Conservation (phyloP, 2,329 filamentous ascomycete genomes). For the Catunica adiposa region DNA sequence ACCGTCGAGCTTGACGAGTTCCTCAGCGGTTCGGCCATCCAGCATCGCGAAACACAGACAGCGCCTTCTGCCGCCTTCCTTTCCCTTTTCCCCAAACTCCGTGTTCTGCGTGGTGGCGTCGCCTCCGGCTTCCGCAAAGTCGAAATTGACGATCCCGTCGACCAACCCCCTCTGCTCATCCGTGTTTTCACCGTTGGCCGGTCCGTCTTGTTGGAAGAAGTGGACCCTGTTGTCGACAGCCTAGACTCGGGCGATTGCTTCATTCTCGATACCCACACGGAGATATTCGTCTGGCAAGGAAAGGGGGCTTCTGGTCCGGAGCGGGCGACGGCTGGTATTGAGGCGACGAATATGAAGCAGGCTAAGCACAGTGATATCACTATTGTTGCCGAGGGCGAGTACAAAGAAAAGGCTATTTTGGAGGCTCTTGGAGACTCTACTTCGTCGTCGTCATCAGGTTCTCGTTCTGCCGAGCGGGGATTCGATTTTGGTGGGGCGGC, state of each 20-base stretch:
- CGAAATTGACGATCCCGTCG: slow-evolving; percentile 27
- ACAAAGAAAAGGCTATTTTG: slow-evolving; percentile 36
- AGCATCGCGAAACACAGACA: slow-evolving; percentile 47
- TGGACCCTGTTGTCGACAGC: slow-evolving; percentile 42
- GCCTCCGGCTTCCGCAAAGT: slow-evolving; percentile 47
- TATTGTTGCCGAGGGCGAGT: slow-evolving; percentile 45
- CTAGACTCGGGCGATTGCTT: slow-evolving; percentile 52
- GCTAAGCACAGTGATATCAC: slow-evolving; percentile 50
- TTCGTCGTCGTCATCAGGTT: not conserved
- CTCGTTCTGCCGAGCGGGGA: not conserved
- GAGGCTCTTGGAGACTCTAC: slow-evolving; percentile 34
- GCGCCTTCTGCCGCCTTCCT: slow-evolving; percentile 44
- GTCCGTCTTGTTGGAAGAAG: slow-evolving; percentile 35
- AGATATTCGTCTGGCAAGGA: slow-evolving; percentile 58
- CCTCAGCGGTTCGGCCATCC: slow-evolving; percentile 41
- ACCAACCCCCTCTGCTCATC: slow-evolving; percentile 35
- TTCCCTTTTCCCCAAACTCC: slow-evolving; percentile 40
- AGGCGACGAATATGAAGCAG: slow-evolving; percentile 46
- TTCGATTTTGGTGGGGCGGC: not conserved
- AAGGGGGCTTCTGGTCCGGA: slow-evolving; percentile 49
- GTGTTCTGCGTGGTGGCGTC: slow-evolving; percentile 45
- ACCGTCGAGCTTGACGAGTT: slow-evolving; percentile 56
- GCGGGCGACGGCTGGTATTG: slow-evolving; percentile 49
- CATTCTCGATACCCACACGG: slow-evolving; percentile 42
- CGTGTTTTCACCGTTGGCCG: slow-evolving; percentile 46